Evolutionary conservation across 495 filamentous ascomycete genomes (phyloP), one percentile per base, ranked within the genome.

Genomic region (Penicillium cinerascens): DNA sequence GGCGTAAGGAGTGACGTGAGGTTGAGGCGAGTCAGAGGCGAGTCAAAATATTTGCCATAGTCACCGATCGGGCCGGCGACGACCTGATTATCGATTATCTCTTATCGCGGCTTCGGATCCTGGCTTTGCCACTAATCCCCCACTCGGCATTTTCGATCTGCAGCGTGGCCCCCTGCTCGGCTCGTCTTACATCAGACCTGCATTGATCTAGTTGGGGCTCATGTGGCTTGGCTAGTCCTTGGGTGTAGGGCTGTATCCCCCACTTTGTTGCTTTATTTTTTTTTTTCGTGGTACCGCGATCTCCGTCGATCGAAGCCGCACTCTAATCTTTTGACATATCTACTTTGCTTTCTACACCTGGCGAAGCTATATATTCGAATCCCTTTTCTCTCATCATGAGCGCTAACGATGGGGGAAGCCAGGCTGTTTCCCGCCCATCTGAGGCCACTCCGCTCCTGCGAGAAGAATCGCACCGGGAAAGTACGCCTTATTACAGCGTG

Each of bases 381-480:
- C 23, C 16, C 1, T 7, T 15, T 6, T 3, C 38, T 8, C 2
- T 35, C 33, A 22, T 11, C 6, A 51, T 42, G 33, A 16, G 23
- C 18, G 17, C 21, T 13, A 23, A 38, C 0, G 33, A 47, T 27
- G 44, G 23, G 23, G 39, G 40, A 39, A 16, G 18, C 17, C 37
- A 37, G 38, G 16, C 26, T 6, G 35, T 1, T 37, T 45, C 23
- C 7, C 22, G 42, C 5, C 20, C 35, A 7, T 61, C 52, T 0
- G 59, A 65, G 43, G 48, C 42, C 33, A 60, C 63, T 50, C 59
- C 59, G 15, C 60, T 65, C 6, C 25, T 65, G 36, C 58, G 49
- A 25, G 23, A 54, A 27, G 18, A 42, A 6, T 39, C 54, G 18
- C 38, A 26, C 43, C 10, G 36, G 6, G 49, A 52, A 45, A 45